Evolutionary conservation across 2,329 filamentous ascomycete species (phyloP), one percentile per base, ranked within the genome.

Genomic region (Verticillium zaregamsianum): DNA sequence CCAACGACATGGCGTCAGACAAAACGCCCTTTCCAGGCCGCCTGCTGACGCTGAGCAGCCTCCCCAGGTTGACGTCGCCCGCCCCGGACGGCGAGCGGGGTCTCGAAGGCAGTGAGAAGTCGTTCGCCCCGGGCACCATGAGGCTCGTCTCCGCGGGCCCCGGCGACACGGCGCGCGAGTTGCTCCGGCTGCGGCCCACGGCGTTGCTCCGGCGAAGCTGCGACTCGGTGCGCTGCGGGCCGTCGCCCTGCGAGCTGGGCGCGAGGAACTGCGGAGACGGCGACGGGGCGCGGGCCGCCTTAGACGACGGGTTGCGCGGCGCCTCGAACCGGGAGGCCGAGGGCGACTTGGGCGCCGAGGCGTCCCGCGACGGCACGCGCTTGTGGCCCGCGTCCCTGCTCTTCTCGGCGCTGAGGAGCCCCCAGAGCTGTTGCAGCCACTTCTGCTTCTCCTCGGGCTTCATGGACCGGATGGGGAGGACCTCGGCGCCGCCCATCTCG

Each of bases 401-500:
- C 31, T 35, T 23, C 17, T 37, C 15, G 14, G 81, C 67, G 32
- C 55, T 54, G n/a, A 74, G 59, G 52, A 73, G 58, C 2, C 65
- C 66, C 72, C 72, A 74, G 8, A 74, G 61, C 39, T 67, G 63
- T 40, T 71, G 69, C 12, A 74, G 57, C 72, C 73, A 75, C 55
- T 67, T 70, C 61, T 74, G 71, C 65, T 74, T 73, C 64, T 74
- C 72, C 59, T 74, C 72, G 3, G 71, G 66, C 61, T 73, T 71
- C 70, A 73, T 74, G 23, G 72, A 74, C 2, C 73, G 71, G 52
- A 72, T 67, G 37, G 74, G 73, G 2, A 74, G 57, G 8, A 76
- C 72, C 61, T 76, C 73, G 2, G 70, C 72, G 6, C 71, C 73
- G 6, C 66, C 69, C 72, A 75, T 75, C 49, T 74, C 71, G 7